Base-by-base conservation (phyloP, 257 asterid species). In the Nicotiana tabacum region DNA sequence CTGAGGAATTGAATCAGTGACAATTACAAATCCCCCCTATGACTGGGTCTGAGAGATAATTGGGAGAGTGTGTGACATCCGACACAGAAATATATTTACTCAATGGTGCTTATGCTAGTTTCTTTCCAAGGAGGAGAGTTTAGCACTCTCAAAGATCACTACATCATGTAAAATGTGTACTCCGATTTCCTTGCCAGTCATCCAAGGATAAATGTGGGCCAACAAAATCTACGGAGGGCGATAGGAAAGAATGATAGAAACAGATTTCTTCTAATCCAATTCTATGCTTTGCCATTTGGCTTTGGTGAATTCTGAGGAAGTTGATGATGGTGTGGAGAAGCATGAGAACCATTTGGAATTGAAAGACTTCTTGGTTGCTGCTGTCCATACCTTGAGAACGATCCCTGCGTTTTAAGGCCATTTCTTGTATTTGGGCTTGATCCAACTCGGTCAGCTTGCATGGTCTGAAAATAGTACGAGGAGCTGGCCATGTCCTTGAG, bases 401-500 rank as follows among this genome's bases (percentile, higher is more conserved):
- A 90, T 16, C 91, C 91, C 10, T 90, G 91, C 9, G 90, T 83
- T 83, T 89, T 82, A 4, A 87, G 68, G 32, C 88, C 90, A 10
- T 61, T 84, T 60, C 88, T 95, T 7, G 91, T 84, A 18, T 88
- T 91, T 1, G 93, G 93, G 86, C 92, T 91, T 24, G 97, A 84
- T 77, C 87, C 90, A 76, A 83, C 83, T 4, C 98, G 90, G 24
- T 94, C 97, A 3, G 91, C 85, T 86, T 92, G 99, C 90, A 90
- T 87, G 0, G 96, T 87, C 88, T 94, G 97, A 74, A 92, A 94
- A 83, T 89, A 87, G 87, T 90, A 93, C 32, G 98, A 92, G 2
- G 97, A 89, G 92, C 93, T 92, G 32, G 99, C 98, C 99, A 96
- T 96, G 89, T 94, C 99, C 86, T 93, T 94, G 81, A 96, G 95